Base-by-base conservation (phyloP, 306 rosid genomes). In the Senna siamea region DNA sequence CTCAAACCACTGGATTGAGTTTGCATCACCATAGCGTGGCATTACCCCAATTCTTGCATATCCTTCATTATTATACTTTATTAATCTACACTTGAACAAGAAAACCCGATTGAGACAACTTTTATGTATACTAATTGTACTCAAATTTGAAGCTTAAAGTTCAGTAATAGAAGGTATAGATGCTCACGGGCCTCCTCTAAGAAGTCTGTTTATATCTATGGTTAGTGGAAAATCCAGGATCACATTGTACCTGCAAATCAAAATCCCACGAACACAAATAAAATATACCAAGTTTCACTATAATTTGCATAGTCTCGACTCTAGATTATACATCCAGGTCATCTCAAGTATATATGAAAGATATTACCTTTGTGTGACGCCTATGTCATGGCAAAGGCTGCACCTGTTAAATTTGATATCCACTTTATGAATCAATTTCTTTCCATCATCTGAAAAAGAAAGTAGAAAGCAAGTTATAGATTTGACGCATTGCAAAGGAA, bases 111-210 rank as follows among this genome's bases (percentile, higher is more conserved):
- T 77, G 13, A 47, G 43, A 53, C 32, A 72, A 47, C 57, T 32
- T 66, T 35, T 73, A 5, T 26, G 6, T 41, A 17, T 2, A 53
- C 23, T 44, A 17, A 8, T 20, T n/a, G n/a, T 51, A 20, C 18
- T 32, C 9, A 6, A 32, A 15, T 41, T 47, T 40, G 3, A 32
- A n/a, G 20, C 20, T 8, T 0, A 28, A 11, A 10, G 32, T 37
- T 44, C 14, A 8, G 6, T 7, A 23, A 37, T 10, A 20, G 4
- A 13, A 10, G 47, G 5, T 7, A 41, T 3, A 13, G 11, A 20
- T 9, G 67, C 93, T 82, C 66, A 86, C 91, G 77, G 78, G 74
- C 88, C 88, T 55, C 93, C 89, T 4, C 53, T 59, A 14, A 82
- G 17, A 0, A 82, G 78, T 74, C 89, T 78, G 44, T 80, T 72